A percentile compares a stretch with the other conserved stretches of the same genome.
Conservation (phyloP, 2,329 filamentous ascomycete genomes). For the Rugonectria rugulosa region DNA sequence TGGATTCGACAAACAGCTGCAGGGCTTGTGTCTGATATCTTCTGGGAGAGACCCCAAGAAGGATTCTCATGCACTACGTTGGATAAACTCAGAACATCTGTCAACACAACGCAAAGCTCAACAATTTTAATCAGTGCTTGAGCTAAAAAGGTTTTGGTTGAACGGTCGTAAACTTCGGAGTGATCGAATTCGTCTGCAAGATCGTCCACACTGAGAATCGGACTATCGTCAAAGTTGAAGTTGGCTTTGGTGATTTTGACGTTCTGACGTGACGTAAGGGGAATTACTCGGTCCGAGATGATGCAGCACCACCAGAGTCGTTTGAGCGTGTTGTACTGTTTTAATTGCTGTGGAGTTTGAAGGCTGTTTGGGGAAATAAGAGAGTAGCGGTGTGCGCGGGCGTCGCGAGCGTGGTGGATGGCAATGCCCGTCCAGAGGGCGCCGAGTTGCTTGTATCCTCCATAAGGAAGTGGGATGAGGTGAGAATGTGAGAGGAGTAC, state of each 20-base stretch:
- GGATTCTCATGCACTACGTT: slow-evolving; percentile 34
- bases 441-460: slow-evolving; percentile 35
- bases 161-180: slow-evolving; percentile 34
- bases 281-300: slow-evolving; percentile 32
- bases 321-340: slow-evolving; percentile 32
- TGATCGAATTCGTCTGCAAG: slow-evolving; percentile 30
- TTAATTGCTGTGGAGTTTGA: slow-evolving; percentile 18
- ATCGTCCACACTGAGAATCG: slow-evolving; percentile 27
- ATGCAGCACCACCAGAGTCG: slow-evolving; percentile 39
- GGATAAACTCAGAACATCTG: slow-evolving; percentile 32
- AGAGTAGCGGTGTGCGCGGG: slow-evolving; percentile 35
- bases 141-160: slow-evolving; percentile 27
- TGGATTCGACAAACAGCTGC: slow-evolving; percentile 32
- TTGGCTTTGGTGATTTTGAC: slow-evolving; percentile 36
- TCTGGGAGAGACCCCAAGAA: slow-evolving; percentile 26
- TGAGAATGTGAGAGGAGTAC: slow-evolving; percentile 35
- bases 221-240: slow-evolving; percentile 33
- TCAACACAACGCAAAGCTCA: slow-evolving; percentile 34
- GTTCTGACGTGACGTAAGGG: slow-evolving; percentile 32
- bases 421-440: slow-evolving; percentile 38
- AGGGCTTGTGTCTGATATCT: slow-evolving; percentile 27
- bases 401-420: slow-evolving; percentile 35
- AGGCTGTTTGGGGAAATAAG: slow-evolving; percentile 18
- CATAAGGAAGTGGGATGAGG: slow-evolving; percentile 34
- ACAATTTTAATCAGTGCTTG: slow-evolving; percentile 33